Percentiles rank a stretch among this genome's conserved stretches.
Evolutionary conservation across 2,329 filamentous ascomycete species (phyloP).

Genomic region (Cladorrhinum sp.): DNA sequence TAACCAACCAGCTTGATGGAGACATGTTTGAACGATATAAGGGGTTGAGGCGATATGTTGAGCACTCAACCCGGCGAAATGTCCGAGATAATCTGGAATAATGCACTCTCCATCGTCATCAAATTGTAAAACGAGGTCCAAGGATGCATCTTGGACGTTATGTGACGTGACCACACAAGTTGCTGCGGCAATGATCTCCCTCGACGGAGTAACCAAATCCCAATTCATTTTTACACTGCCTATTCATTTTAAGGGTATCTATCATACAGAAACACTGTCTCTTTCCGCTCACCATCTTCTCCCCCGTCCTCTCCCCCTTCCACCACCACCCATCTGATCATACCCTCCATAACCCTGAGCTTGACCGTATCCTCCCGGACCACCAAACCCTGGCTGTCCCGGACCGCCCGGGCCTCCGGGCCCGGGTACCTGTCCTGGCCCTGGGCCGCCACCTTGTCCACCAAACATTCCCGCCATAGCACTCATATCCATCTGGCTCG

Average conservation of each 20-base stretch:
- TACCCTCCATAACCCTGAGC: constrained; percentile 27
- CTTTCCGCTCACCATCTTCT: not conserved
- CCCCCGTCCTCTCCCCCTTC: not conserved
- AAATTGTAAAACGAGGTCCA: no score
- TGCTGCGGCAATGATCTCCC: no score
- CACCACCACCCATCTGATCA: not conserved
- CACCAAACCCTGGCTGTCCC: constrained; percentile 30
- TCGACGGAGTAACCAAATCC: no score
- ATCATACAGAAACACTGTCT: not conserved
- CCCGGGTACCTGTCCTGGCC: constrained; percentile 51
- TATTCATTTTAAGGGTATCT: not conserved
- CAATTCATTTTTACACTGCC: not conserved
- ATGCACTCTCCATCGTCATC: no score
- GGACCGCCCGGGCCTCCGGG: constrained; percentile 46
- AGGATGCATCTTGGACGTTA: no score
- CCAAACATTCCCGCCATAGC: constrained; percentile 59
- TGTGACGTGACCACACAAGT: no score
- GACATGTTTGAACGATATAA: no score
- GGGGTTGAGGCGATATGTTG: no score
- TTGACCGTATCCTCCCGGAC: constrained; percentile 42
- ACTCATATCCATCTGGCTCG: constrained; percentile 62
- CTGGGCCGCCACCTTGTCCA: constrained; percentile 49
- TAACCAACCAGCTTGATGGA: no score
- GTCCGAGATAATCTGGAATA: no score
- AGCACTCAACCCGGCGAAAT: no score